Percentiles rank a stretch among this genome's conserved stretches.
Conservation (phyloP, 495 filamentous ascomycete genomes). For the Mytilinidion resinicola region DNA sequence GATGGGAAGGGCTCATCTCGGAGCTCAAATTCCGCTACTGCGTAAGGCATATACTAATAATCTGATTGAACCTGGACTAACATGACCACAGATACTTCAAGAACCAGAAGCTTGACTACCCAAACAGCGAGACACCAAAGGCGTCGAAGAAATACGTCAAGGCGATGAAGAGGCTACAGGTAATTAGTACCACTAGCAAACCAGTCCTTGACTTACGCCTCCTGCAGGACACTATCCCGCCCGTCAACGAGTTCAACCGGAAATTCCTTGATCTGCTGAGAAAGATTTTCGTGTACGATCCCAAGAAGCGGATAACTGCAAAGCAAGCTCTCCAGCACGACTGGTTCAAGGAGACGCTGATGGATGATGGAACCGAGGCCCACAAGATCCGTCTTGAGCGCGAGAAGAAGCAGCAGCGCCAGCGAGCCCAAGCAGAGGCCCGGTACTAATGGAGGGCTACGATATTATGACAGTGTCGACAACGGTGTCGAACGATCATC, state of each 20-base stretch:
- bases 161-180: constrained; percentile 83
- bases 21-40: constrained; percentile 59
- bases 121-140: constrained; percentile 76
- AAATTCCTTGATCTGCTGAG: constrained; percentile 82
- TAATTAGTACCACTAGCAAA: constrained; percentile 36
- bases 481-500: constrained; percentile 1
- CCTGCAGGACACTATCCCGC: constrained; percentile 82
- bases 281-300: constrained; percentile 94
- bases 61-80: constrained; percentile 25
- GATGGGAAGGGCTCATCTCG: constrained; percentile 55
- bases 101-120: constrained; percentile 76
- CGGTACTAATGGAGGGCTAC: not conserved
- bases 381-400: constrained; percentile 24
- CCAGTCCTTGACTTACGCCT: not conserved
- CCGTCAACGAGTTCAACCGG: constrained; percentile 67
- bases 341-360: constrained; percentile 81
- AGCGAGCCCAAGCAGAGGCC: constrained; percentile 9
- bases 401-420: constrained; percentile 17
- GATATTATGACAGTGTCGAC: constrained; percentile 6
- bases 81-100: constrained; percentile 66
- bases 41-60: constrained; percentile 51
- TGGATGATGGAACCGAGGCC: constrained; percentile 93
- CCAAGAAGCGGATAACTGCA: constrained; percentile 81
- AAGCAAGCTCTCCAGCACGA: constrained; percentile 85
- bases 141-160: constrained; percentile 88